phyloP scores from a whole-genome alignment of 768 basidiomycete genomes.

The Termitomyces titanicus region DNA sequence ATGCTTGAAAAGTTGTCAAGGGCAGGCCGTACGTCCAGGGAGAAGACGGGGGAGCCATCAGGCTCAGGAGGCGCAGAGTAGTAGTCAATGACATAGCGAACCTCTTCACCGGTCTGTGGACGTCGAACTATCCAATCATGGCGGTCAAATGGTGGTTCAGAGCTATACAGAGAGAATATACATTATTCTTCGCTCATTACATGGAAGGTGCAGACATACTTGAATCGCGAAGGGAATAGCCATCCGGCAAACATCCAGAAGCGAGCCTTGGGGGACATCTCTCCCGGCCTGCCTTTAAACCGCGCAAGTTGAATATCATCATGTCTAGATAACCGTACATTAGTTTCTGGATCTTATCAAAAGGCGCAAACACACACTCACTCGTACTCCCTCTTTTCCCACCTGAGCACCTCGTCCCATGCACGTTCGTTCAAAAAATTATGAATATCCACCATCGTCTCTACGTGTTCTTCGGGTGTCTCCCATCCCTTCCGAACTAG shows the following conservation, averaged over 20 bases:
- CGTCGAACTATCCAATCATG: slow-evolving; percentile 97
- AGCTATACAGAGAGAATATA: slow-evolving; percentile 39
- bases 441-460: slow-evolving; percentile 97
- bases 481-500: slow-evolving; percentile 96
- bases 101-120: slow-evolving; percentile 72
- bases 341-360: neutral
- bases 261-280: slow-evolving; percentile 92
- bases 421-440: slow-evolving; percentile 97
- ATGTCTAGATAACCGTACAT: slow-evolving; percentile 35
- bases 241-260: slow-evolving; percentile 84
- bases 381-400: slow-evolving; percentile 75
- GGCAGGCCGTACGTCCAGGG: slow-evolving; percentile 93
- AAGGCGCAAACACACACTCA: slow-evolving; percentile 39
- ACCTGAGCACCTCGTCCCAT: slow-evolving; percentile 90
- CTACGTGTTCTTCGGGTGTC: slow-evolving; percentile 93
- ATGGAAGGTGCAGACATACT: slow-evolving; percentile 45
- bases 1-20: slow-evolving; percentile 80
- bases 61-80: slow-evolving; percentile 88
- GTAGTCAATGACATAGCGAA: slow-evolving; percentile 98
- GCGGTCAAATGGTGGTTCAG: slow-evolving; percentile 93
- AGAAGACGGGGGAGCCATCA: slow-evolving; percentile 93
- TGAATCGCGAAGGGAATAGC: slow-evolving; percentile 87
- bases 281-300: slow-evolving; percentile 89
- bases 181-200: neutral
- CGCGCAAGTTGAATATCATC: slow-evolving; percentile 72